Conservation (phyloP, 164 flowering plant genomes). For the Malania oleifera region DNA sequence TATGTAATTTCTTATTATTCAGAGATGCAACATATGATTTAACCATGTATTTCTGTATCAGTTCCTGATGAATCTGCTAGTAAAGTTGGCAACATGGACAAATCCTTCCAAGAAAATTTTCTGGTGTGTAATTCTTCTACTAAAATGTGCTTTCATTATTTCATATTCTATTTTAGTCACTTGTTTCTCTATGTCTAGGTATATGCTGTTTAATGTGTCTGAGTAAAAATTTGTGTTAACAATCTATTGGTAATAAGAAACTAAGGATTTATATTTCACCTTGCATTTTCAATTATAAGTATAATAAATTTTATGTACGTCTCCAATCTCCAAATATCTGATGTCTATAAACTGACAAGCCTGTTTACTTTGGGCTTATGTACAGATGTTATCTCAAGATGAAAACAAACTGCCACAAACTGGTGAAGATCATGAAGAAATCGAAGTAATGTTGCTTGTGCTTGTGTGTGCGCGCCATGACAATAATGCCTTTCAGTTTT, state of each 20-base stretch:
- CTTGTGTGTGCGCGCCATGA: constrained; percentile 3
- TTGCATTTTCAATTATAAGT: not conserved
- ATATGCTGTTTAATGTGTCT: not conserved
- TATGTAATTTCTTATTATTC: not conserved
- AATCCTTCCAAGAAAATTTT: constrained; percentile 33
- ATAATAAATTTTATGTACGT: not conserved
- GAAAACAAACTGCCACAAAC: constrained; percentile 21
- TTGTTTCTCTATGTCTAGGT: too few species aligned
- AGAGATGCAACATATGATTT: not conserved
- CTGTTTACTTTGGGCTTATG: constrained; percentile 1
- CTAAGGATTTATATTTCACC: not conserved
- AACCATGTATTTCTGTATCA: constrained; percentile 19
- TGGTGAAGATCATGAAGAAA: constrained; percentile 33
- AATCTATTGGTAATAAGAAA: not conserved
- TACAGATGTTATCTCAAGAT: constrained; percentile 44
- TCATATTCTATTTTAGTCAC: not conserved
- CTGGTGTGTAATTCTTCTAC: constrained; percentile 29
- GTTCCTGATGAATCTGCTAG: constrained; percentile 22
- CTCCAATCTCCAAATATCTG: not conserved
- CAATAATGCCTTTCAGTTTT: not conserved
- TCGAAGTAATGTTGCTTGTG: constrained; percentile 36
- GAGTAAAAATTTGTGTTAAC: too few species aligned
- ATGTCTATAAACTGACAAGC: constrained; percentile 3
- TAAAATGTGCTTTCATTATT: not conserved
- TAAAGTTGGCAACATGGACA: constrained; percentile 27